A percentile compares a stretch with the other conserved stretches of the same genome.
phyloP scores from a whole-genome alignment of 1,139 yeast genomes.

The Pichia sp. region DNA sequence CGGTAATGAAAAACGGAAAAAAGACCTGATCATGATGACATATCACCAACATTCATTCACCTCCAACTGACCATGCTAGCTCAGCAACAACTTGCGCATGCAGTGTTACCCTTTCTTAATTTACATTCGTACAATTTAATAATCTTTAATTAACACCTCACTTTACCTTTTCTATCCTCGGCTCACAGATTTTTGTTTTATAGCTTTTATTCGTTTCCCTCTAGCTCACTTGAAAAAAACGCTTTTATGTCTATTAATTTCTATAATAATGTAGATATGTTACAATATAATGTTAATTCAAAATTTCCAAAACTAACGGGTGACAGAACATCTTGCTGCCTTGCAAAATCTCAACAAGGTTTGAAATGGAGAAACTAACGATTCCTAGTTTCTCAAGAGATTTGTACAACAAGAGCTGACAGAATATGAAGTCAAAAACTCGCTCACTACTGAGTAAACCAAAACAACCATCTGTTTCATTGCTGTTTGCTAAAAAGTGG shows the following conservation, averaged over 20 bases:
- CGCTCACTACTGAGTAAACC: slow-evolving; percentile 24
- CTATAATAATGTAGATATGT: not conserved
- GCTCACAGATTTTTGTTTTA: not conserved
- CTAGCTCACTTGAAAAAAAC: not conserved
- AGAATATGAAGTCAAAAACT: slow-evolving; percentile 22
- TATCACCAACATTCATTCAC: no score
- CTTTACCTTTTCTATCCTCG: not conserved
- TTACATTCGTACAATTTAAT: not conserved
- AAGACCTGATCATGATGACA: no score
- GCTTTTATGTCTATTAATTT: not conserved
- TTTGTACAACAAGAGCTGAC: slow-evolving; percentile 8
- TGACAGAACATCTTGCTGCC: slow-evolving; percentile 3
- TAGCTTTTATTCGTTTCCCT: not conserved
- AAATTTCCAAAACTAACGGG: slow-evolving; percentile 10
- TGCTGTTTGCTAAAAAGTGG: not conserved
- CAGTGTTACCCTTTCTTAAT: not conserved
- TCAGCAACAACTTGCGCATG: not conserved
- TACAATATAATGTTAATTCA: not conserved
- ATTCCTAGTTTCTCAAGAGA: slow-evolving; percentile 6
- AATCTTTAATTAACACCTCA: not conserved
- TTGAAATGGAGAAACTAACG: not conserved
- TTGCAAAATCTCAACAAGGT: not conserved
- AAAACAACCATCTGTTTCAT: slow-evolving; percentile 25
- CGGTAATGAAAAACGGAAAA: no score
- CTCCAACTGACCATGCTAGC: not conserved